A percentile compares a stretch with the other conserved stretches of the same genome.
Evolutionary conservation across 2,329 filamentous ascomycete species (phyloP).

Genomic region (Remersonia thermophila): DNA sequence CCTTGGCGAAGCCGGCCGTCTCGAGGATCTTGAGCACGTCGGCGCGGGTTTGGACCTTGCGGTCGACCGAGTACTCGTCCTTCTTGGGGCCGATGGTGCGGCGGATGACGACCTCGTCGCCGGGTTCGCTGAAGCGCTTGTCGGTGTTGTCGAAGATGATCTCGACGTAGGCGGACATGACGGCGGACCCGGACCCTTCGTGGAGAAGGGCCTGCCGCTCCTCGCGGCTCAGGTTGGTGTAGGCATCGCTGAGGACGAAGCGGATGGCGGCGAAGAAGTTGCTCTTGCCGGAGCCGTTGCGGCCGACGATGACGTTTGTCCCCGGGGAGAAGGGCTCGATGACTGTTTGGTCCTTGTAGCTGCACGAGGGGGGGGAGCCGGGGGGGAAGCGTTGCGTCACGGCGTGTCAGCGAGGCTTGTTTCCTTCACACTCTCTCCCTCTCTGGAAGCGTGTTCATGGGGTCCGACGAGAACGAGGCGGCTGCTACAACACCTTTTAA

Average conservation of each 20-base stretch:
- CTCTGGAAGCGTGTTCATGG: too few relatives aligned
- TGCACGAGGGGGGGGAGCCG: constrained; percentile 27
- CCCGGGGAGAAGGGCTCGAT: constrained; percentile 97
- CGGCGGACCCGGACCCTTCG: constrained; percentile 91
- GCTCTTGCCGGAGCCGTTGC: constrained; percentile 98
- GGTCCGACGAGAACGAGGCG: too few relatives aligned
- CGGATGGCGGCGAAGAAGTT: constrained; percentile 99
- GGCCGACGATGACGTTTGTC: constrained; percentile 95
- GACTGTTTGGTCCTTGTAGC: constrained; percentile 98
- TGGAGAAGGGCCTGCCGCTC: constrained; percentile 94
- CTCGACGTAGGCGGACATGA: constrained; percentile 99
- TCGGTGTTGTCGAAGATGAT: constrained; percentile 98
- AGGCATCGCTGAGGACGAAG: constrained; percentile 95
- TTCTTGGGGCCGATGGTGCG: constrained; percentile 96
- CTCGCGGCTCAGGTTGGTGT: constrained; percentile 89
- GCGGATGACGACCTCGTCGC: constrained; percentile 78
- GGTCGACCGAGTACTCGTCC: constrained; percentile 94
- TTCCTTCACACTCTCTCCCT: too few relatives aligned
- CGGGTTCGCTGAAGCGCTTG: constrained; percentile 86
- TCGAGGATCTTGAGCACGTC: constrained; percentile 94
- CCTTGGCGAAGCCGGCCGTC: constrained; percentile 89
- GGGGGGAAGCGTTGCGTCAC: too few relatives aligned
- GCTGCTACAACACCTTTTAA: constrained; percentile 81
- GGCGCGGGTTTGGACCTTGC: constrained; percentile 87
- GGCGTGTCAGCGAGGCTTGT: constrained; percentile 7